A percentile compares a stretch with the other conserved stretches of the same genome.
These are phyloP conservation scores for Ascocoryne sarcoides DNA, from an alignment of 2,329 filamentous ascomycete species.

Conservation along the genomic window DNA sequence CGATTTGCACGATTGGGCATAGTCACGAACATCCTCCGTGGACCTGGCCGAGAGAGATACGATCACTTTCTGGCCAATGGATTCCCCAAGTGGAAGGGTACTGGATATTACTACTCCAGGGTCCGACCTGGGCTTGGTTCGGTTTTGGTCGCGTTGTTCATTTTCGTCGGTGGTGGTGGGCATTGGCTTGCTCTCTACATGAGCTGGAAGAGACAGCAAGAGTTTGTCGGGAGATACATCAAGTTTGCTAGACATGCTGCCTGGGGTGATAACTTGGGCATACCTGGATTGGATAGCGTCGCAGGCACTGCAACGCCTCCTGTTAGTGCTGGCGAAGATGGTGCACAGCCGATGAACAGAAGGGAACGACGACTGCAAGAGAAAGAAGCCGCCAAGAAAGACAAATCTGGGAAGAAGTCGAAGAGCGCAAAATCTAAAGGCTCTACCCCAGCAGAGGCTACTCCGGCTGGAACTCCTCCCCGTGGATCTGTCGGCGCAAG, in stretches of 20 bases:
- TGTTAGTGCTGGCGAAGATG: conserved; percentile 38
- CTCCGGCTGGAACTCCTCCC: conserved; percentile 29
- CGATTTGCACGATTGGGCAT: conserved; percentile 78
- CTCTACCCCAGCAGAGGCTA: no score
- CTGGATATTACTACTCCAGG: conserved; percentile 94
- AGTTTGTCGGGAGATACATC: conserved; percentile 89
- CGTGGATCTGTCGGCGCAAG: conserved; percentile 63
- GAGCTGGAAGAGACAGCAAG: conserved; percentile 79
- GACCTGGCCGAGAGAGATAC: conserved; percentile 74
- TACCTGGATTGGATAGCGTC: conserved; percentile 54
- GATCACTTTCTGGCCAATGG: conserved; percentile 90
- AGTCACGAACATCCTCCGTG: conserved; percentile 78
- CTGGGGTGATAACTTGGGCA: conserved; percentile 74
- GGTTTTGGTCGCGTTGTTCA: conserved; percentile 71
- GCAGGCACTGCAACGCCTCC: conserved; percentile 35
- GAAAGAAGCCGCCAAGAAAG: conserved; percentile 61
- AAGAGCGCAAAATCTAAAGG: conserved; percentile 40
- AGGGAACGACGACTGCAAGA: conserved; percentile 85
- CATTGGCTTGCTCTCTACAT: conserved; percentile 84
- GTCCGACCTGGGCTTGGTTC: conserved; percentile 86
- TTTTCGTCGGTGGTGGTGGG: conserved; percentile 72
- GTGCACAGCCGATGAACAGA: conserved; percentile 59
- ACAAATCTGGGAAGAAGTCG: conserved; percentile 41
- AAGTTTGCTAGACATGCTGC: conserved; percentile 78
- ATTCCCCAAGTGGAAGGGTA: conserved; percentile 94